Conservation (phyloP, 768 basidiomycete species). For the Termitomyces sp. region DNA sequence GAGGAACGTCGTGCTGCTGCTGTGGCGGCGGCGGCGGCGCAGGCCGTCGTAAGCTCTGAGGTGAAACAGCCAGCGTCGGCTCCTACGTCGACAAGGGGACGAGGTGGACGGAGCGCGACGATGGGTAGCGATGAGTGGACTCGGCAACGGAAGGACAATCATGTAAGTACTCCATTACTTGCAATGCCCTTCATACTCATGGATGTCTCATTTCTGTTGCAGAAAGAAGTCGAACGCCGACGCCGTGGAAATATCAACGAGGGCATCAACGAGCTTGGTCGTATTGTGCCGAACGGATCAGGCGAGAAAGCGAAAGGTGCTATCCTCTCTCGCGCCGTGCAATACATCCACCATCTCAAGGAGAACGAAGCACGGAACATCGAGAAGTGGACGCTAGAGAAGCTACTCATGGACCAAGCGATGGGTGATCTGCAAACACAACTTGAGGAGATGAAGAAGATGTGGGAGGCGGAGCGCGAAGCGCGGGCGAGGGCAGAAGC, state of each 20-base stretch:
- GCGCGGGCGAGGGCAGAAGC: constrained; percentile 57
- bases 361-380: constrained; percentile 90
- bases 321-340: constrained; percentile 83
- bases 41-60: constrained; percentile 16
- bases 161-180: constrained; percentile 43
- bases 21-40: not conserved
- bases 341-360: constrained; percentile 89
- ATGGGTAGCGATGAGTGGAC: constrained; percentile 81
- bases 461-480: constrained; percentile 78
- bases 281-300: constrained; percentile 83
- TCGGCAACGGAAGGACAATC: constrained; percentile 78
- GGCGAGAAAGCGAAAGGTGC: constrained; percentile 90
- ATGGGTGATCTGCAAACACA: constrained; percentile 86
- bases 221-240: constrained; percentile 99
- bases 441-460: constrained; percentile 75
- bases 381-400: constrained; percentile 93
- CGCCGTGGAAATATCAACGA: constrained; percentile 96
- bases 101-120: constrained; percentile 55
- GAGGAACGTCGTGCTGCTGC: constrained; percentile 22
- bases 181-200: too few relatives aligned
- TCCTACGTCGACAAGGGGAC: constrained; percentile 33
- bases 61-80: constrained; percentile 11
- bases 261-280: constrained; percentile 89
- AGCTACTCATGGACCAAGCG: constrained; percentile 88
- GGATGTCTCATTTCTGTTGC: constrained; percentile 11